These are phyloP conservation scores for Candida maesae DNA, from an alignment of 805 yeast genomes.

Conservation along the genomic window DNA sequence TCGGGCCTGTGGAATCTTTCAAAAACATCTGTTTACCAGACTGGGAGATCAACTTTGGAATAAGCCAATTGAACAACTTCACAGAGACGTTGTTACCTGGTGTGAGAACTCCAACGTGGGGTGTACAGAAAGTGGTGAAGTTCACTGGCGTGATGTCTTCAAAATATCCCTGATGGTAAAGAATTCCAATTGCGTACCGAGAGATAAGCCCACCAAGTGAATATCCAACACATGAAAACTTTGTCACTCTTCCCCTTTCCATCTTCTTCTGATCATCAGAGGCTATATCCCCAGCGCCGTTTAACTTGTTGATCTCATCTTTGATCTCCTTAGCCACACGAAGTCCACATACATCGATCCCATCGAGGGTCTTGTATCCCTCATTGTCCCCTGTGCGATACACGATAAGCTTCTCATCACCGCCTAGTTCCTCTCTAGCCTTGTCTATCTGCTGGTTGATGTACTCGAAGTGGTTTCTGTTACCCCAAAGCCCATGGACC, in stretches of 20 bases:
- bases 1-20: conserved; percentile 35
- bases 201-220: conserved; percentile 82
- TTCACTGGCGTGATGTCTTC: conserved; percentile 51
- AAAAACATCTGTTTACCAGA: conserved; percentile 76
- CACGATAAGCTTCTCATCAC: conserved; percentile 20
- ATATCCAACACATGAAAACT: conserved; percentile 75
- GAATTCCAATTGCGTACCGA: conserved; percentile 71
- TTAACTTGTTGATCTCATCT: conserved; percentile 30
- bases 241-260: conserved; percentile 43
- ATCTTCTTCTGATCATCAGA: conserved; percentile 13
- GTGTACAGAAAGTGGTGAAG: conserved; percentile 61
- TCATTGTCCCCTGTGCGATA: conserved; percentile 24
- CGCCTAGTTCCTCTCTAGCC: conserved; percentile 22
- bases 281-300: conserved; percentile 1
- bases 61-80: conserved; percentile 55
- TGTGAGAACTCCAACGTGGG: conserved; percentile 65
- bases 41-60: conserved; percentile 61
- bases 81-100: conserved; percentile 53
- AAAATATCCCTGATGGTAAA: conserved; percentile 52
- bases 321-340: conserved; percentile 68
- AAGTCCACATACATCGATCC: conserved; percentile 79
- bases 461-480: conserved; percentile 61
- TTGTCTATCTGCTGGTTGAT: conserved; percentile 44
- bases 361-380: conserved; percentile 81
- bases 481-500: conserved; percentile 61